phyloP scores from a whole-genome alignment of 2,329 filamentous ascomycete genomes.

The Verticillium longisporum region DNA sequence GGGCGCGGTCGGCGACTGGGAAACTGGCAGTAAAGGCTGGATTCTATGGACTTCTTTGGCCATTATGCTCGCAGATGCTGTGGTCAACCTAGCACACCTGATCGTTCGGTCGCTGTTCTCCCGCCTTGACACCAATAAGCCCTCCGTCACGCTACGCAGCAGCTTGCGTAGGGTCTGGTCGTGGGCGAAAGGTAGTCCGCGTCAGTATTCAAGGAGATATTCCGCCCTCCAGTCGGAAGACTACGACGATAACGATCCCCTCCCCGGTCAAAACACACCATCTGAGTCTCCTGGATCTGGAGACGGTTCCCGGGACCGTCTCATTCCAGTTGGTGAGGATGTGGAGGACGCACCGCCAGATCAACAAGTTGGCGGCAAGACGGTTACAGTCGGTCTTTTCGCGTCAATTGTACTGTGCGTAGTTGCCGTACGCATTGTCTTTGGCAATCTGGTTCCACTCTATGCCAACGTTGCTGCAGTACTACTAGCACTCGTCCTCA shows the following conservation, averaged over 20 bases:
- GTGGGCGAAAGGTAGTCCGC: background rate
- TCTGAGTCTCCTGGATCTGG: background rate
- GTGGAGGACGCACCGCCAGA: conserved; percentile 72
- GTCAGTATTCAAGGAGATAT: background rate
- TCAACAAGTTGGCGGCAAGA: conserved; percentile 68
- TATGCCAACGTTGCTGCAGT: conserved; percentile 73
- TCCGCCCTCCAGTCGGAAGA: background rate
- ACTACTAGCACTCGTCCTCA: conserved; percentile 71
- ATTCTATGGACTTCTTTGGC: conserved; percentile 95
- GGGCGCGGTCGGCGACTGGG: conserved; percentile 81
- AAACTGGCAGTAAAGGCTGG: conserved; percentile 91
- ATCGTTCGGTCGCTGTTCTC: conserved; percentile 50
- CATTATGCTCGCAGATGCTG: conserved; percentile 92
- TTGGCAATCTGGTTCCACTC: conserved; percentile 74
- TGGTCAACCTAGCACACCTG: conserved; percentile 81
- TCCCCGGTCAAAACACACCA: background rate
- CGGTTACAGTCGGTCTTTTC: conserved; percentile 68
- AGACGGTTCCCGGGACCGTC: background rate
- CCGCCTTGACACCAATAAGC: background rate
- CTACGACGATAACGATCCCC: no score
- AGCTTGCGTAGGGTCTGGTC: background rate
- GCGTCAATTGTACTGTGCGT: conserved; percentile 76
- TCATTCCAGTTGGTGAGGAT: background rate
- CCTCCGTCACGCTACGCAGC: background rate
- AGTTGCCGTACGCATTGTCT: conserved; percentile 72